Percentiles rank a stretch among this genome's conserved stretches.
These are phyloP conservation scores for Cryphonectria japonica DNA, from an alignment of 2,329 filamentous ascomycete species.

Conservation along the genomic window DNA sequence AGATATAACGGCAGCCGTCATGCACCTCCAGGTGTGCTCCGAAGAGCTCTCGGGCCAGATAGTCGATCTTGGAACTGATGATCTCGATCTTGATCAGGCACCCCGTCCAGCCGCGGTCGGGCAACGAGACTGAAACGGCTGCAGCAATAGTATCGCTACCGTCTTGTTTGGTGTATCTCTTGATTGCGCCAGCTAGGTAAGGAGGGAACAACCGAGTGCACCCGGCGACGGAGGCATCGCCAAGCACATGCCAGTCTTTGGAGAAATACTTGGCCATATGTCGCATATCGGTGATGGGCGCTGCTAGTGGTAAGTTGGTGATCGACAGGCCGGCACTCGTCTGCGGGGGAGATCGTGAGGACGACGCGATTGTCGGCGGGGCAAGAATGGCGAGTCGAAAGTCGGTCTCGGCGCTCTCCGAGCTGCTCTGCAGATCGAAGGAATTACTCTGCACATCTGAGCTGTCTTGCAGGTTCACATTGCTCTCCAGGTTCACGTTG, in stretches of 20 bases:
- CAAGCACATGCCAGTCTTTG: neutral
- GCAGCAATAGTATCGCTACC: neutral
- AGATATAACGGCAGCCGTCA: neutral
- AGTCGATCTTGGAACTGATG: neutral
- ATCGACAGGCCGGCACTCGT: too few species aligned
- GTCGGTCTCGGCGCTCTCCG: too few species aligned
- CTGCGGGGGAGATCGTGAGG: too few species aligned
- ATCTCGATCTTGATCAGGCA: neutral
- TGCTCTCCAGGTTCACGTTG: too few species aligned
- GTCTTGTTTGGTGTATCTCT: neutral
- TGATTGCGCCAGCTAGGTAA: slow-evolving; percentile 1
- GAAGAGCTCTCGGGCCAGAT: slow-evolving; percentile 1
- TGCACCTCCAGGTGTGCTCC: neutral
- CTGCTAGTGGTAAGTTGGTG: neutral
- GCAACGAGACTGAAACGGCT: neutral
- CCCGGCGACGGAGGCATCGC: neutral
- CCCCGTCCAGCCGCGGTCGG: neutral
- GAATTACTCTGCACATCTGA: too few species aligned
- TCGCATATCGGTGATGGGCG: neutral
- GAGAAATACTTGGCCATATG: neutral
- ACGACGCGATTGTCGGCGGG: too few species aligned
- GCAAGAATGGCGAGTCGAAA: too few species aligned
- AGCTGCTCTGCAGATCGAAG: too few species aligned
- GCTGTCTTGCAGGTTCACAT: too few species aligned
- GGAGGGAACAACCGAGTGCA: neutral